Base-by-base conservation (phyloP, 2,329 filamentous ascomycete species). In the Neofusicoccum laricinum region DNA sequence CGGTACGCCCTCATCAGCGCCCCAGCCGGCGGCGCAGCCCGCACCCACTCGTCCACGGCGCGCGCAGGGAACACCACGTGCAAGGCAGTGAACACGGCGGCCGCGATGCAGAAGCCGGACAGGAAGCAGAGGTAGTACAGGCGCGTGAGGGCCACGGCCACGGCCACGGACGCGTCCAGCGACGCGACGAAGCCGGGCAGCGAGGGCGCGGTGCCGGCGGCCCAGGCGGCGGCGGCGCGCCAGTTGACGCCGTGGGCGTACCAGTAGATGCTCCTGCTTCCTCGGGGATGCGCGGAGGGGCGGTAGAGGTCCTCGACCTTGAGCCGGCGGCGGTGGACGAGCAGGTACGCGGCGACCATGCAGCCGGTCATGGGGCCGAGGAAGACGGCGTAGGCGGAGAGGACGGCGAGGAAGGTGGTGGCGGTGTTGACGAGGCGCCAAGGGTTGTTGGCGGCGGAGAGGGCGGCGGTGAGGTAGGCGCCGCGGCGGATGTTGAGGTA, bases 401-500 rank as follows among this genome's bases (percentile, higher is more conserved):
- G 67, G 69, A 78, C 77, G 68, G n/a, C 77, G 69, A 67, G 77
- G 40, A 58, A 30, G 25, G 25, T 30, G 2, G 25, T 30, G 25
- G 25, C 25, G 25, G 25, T 30, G 25, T 30, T 30, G 25, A 30
- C 25, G 25, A 30, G 25, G 25, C 5, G 25, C 25, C 25, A 30
- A 6, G 25, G 25, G 25, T 30, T 30, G 25, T 4, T 30, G 25
- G 25, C 25, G 25, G 7, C 7, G 25, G 25, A 30, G 25, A 30
- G 25, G 25, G 25, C 25, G 25, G 25, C 25, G 25, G 25, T 30
- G 25, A 30, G 25, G 25, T 30, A 30, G 25, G 25, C 25, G 14
- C 73, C 73, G 48, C 72, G 71, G 15, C 70, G 69, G 15, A 63
- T 46, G 63, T 59, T 64, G 41, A 64, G 43, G 63, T 64, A 64